These are phyloP conservation scores for Waltergamsia citrina DNA, from an alignment of 2,329 filamentous ascomycete genomes.

Conservation along the genomic window DNA sequence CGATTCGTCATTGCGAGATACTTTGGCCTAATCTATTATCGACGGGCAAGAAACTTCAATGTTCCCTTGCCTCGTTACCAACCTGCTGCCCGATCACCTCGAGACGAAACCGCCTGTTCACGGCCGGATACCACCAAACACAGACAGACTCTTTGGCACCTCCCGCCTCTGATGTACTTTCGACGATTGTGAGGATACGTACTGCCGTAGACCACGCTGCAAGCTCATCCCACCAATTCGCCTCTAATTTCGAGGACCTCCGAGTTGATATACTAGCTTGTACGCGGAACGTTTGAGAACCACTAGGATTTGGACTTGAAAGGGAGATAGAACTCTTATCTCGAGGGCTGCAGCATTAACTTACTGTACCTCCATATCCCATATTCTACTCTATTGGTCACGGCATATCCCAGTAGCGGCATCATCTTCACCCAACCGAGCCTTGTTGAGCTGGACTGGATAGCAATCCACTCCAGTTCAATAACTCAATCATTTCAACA, in stretches of 20 bases:
- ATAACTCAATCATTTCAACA: constrained; percentile 3
- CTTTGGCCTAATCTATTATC: too few relatives aligned
- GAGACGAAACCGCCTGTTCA: too few relatives aligned
- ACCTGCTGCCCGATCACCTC: too few relatives aligned
- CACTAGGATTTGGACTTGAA: neutral
- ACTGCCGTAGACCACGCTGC: constrained; percentile 9
- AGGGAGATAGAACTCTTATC: neutral
- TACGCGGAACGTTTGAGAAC: neutral
- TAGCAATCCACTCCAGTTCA: constrained; percentile 7
- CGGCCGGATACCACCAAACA: neutral
- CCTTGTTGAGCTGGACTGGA: constrained; percentile 9
- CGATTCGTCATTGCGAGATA: too few relatives aligned
- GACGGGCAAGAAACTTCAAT: too few relatives aligned
- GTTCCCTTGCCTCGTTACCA: too few relatives aligned
- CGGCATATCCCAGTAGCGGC: constrained; percentile 15
- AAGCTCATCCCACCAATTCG: neutral
- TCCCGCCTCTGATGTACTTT: constrained; percentile 17
- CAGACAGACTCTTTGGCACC: neutral
- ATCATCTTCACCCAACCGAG: constrained; percentile 7
- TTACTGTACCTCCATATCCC: constrained; percentile 9
- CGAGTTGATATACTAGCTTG: too few relatives aligned
- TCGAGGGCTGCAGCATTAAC: constrained; percentile 6
- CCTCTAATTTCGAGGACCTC: constrained; percentile 4
- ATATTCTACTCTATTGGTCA: constrained; percentile 11
- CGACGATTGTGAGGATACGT: constrained; percentile 18